These are phyloP conservation scores for Podaxis sp. DNA, from an alignment of 768 basidiomycete genomes.

Conservation along the genomic window DNA sequence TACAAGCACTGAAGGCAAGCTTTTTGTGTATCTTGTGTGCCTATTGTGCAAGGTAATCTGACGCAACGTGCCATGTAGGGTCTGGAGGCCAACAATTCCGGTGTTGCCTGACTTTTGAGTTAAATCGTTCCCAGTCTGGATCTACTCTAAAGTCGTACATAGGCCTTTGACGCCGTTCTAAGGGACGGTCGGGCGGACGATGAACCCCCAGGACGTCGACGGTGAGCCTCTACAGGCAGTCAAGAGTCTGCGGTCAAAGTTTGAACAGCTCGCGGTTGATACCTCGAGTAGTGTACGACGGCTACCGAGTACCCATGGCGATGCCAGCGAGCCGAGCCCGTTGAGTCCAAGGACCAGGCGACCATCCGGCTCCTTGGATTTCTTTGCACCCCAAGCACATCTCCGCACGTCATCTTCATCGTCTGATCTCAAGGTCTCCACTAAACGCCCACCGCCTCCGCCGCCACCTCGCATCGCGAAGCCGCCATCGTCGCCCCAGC, in stretches of 20 bases:
- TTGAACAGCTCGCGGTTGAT: constrained; percentile 62
- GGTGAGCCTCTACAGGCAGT: constrained; percentile 59
- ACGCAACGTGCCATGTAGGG: neutral
- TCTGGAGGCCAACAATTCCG: neutral
- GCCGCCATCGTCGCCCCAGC: constrained; percentile 27
- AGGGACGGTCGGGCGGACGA: neutral
- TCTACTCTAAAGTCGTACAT: neutral
- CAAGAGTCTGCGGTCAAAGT: constrained; percentile 65
- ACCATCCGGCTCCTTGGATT: constrained; percentile 29
- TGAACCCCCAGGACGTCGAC: constrained; percentile 40
- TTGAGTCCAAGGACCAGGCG: constrained; percentile 40
- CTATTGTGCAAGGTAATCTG: neutral
- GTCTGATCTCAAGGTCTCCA: constrained; percentile 47
- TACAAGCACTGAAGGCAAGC: neutral
- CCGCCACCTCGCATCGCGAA: constrained; percentile 43
- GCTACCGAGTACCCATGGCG: constrained; percentile 10
- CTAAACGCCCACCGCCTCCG: constrained; percentile 56
- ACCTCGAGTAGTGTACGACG: constrained; percentile 16
- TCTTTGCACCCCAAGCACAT: constrained; percentile 22
- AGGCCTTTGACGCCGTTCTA: neutral
- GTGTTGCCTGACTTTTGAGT: neutral
- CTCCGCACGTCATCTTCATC: constrained; percentile 50
- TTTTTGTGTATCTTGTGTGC: neutral
- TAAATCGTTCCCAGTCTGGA: neutral
- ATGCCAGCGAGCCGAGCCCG: constrained; percentile 18